Evolutionary conservation across 441 rosid genomes (phyloP), one percentile per base, ranked within the genome.

Genomic region (Capsella rubella): DNA sequence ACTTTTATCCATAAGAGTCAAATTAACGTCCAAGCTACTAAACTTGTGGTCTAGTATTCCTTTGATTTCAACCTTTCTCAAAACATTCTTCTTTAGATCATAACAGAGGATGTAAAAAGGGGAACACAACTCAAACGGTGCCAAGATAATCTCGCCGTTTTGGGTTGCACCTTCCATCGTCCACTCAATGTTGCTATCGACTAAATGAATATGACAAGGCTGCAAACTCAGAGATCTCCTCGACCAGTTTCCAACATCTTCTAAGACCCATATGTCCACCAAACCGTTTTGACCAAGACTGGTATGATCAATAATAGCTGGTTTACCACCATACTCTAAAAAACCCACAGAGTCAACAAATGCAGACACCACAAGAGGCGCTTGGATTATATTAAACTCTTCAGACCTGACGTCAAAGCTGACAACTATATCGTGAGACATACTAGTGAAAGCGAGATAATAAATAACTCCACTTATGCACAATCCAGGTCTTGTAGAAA

Each of bases 241-340:
- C 37, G 3, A 61, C 37, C 66, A 61, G 2, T 61, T 61, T 14
- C 25, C 52, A 43, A 14, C 14, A 61, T 42, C 37, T 42, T 42
- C 51, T 25, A 61, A 27, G 52, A 61, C 25, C 66, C 66, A 61
- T n/a, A 61, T 42, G 8, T 61, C 52, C 1, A 8, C 37, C 21
- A 4, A 61, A 14, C 51, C 66, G 0, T 8, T 14, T 42, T 14
- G 0, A 14, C 0, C 1, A 9, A 61, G 8, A 61, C 15, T 1
- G 8, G 25, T 43, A 27, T 43, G 9, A 43, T 61, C 13, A 8
- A 42, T 4, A 8, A 61, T 43, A 61, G 67, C 5, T 42, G 67
- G 67, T 61, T 43, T 61, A 1, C 66, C 66, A 61, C 21, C 37
- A 27, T 43, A 61, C 52, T 61, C 66, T 61, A 61, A 43, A 14